Base-by-base conservation (phyloP, 2,329 filamentous ascomycete species). In the Cercospora sojina region DNA sequence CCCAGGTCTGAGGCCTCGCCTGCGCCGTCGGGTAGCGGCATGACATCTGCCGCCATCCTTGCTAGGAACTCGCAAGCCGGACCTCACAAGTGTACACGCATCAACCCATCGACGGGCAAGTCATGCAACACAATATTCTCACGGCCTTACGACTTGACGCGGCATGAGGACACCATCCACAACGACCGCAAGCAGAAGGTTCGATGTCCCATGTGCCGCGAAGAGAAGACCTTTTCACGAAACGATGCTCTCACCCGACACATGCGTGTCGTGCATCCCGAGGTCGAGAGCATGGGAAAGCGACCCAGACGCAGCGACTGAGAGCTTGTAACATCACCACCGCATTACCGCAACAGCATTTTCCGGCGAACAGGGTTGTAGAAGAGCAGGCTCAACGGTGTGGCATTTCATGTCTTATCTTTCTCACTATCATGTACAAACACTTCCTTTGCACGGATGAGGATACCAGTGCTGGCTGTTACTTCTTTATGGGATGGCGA, bases 81-180 rank as follows among this genome's bases (percentile, higher is more conserved):
- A 0, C 95, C 95, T 32, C 95, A 98, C 82, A 90, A 90, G 74
- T 99, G 95, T 79, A 91, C 93, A 75, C 88, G 93, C 71, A 92
- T 94, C 80, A 98, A 98, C 79, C 94, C 94, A 1, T 94, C 91
- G 70, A 98, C 95, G 0, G 92, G 92, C 70, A 97, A 97, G 81
- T 90, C 93, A 0, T 98, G 95, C 85, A 94, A 92, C 77, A 96
- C 93, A 0, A 85, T 97, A 62, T 98, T 99, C 80, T 97, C 94
- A 0, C 85, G 95, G 20, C 95, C 95, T 1, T 99, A 99, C 83
- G 95, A 99, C 79, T 85, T 99, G 61, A 99, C 95, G 0, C 86
- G 95, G 23, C 95, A 99, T 77, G 95, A 99, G 78, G 94, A 97
- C 72, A 98, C 95, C 0, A 98, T 98, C 70, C 95, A 98, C 85